Evolutionary conservation across 139 green algal species (phyloP), one percentile per base, ranked within the genome.

Genomic region (Gonium pectorale): DNA sequence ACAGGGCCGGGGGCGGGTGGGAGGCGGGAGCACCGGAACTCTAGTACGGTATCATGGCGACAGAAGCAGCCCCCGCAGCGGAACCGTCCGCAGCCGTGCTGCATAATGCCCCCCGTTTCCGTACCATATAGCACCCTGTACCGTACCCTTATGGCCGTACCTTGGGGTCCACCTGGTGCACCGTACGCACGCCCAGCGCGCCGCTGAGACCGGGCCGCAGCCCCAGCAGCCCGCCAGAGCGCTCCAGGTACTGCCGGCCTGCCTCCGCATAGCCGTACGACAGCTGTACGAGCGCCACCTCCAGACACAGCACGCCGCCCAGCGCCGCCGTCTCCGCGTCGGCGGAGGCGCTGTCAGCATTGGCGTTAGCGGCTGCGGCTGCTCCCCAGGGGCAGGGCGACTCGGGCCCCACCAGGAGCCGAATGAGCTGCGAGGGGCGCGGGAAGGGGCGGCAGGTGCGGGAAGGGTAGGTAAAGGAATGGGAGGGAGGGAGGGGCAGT

Each of bases 161-260:
- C 86, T 96, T 96, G 43, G 94, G 75, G 64, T 98, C 95, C 43
- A 90, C 19, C 87, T 98, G 96, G 88, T 98, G 95, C 41, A 90
- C 92, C 15, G 96, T 98, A 56, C 96, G 91, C 59, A 90, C 87
- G 31, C 96, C 96, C 86, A 98, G 86, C 26, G 91, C 94, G 17
- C 96, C 96, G 21, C 78, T 87, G 21, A 96, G 75, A 60, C 89
- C 43, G 35, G 93, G 83, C 52, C 87, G 24, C 38, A 97, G 79
- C 17, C 92, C 95, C 71, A 96, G 75, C 60, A 82, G 83, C 0
- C 54, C 44, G 24, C 71, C 87, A 24, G 93, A 92, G 13, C 67
- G 59, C 17, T 83, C 54, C 84, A 96, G 89, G 63, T 90, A 85
- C 72, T 74, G 64, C 44, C 81, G 26, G 3, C 92, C 91, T 21